phyloP scores from a whole-genome alignment of 139 green algal species.

The Zygnema circumcarinatum region DNA sequence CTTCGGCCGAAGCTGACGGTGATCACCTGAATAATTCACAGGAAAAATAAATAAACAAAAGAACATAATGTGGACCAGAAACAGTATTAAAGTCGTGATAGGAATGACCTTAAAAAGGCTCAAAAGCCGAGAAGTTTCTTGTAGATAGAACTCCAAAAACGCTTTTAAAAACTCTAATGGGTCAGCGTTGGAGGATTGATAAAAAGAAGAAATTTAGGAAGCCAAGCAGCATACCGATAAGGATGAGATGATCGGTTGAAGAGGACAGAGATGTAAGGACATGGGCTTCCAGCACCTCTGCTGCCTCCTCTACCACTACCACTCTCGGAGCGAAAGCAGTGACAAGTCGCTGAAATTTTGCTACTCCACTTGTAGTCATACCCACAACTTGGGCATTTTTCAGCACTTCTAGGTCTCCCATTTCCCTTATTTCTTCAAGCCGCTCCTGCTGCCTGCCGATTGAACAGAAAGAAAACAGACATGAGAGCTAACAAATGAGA shows the following conservation, averaged over 20 bases:
- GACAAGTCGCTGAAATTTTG: slow-evolving; percentile 29
- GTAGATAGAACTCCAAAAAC: too few relatives aligned
- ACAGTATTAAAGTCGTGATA: too few relatives aligned
- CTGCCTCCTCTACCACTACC: slow-evolving; percentile 82
- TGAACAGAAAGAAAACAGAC: too few relatives aligned
- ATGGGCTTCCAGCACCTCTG: slow-evolving; percentile 80
- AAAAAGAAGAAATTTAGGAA: too few relatives aligned
- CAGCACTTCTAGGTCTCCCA: slow-evolving; percentile 61
- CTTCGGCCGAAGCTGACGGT: slow-evolving; percentile 82
- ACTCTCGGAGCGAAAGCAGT: slow-evolving; percentile 57
- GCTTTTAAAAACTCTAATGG: too few relatives aligned
- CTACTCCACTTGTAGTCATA: slow-evolving; percentile 74
- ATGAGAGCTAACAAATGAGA: too few relatives aligned
- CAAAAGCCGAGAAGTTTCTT: too few relatives aligned
- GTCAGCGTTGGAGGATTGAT: too few relatives aligned
- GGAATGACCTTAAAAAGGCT: too few relatives aligned
- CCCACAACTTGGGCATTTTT: slow-evolving; percentile 66
- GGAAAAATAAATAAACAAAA: not conserved
- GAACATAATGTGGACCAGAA: too few relatives aligned
- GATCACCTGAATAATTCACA: slow-evolving; percentile 62
- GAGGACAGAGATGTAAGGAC: slow-evolving; percentile 70
- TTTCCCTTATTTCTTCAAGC: slow-evolving; percentile 33
- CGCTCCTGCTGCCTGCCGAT: slow-evolving; percentile 41
- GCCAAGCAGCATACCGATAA: too few relatives aligned
- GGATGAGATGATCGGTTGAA: slow-evolving; percentile 76